Base-by-base conservation (phyloP, 495 filamentous ascomycete species). In the Talaromyces adpressus region DNA sequence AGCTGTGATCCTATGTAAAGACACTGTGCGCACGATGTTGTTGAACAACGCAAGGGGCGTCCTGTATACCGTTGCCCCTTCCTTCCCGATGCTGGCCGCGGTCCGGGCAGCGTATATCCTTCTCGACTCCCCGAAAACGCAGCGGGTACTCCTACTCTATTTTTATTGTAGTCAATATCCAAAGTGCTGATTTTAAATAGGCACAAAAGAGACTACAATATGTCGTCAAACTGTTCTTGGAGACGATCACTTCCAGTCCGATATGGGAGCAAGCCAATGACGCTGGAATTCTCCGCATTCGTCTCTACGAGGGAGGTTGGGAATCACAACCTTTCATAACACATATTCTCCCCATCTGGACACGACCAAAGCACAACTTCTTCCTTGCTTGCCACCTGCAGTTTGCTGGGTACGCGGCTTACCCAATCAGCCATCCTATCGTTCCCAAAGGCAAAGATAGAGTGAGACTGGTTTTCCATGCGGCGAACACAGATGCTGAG, bases 51-150 rank as follows among this genome's bases (percentile, higher is more conserved):
- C 75, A 30, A 65, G 72, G 2, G 64, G 62, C 45, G 29, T 76
- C 27, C 71, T 73, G 14, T 77, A 68, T 64, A 71, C 64, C 4
- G 71, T 70, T 0, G 74, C 73, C 1, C 70, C 72, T 6, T 66
- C 69, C 8, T 77, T 78, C 49, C 69, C 73, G 4, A 56, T 65
- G 2, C 59, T 75, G 11, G 75, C 77, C 14, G 69, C 67, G 16
- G 70, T 75, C 20, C 63, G 67, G 36, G 66, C 68, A 1, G 73
- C 62, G 1, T 78, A 76, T 59, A 68, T 68, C 3, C 52, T 79
- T 1, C 14, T 62, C 65, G 69, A 22, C 39, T 70, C 63, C 68
- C 71, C 18, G 18, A 66, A 62, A 52, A 68, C 66, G 73, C 72
- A 53, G 51, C 16, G n/a, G 29, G 12, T 45, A 32, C 51, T 30